Evolutionary conservation across 768 basidiomycete genomes (phyloP).

Genomic region (Pseudohyphozyma bogoriensis): DNA sequence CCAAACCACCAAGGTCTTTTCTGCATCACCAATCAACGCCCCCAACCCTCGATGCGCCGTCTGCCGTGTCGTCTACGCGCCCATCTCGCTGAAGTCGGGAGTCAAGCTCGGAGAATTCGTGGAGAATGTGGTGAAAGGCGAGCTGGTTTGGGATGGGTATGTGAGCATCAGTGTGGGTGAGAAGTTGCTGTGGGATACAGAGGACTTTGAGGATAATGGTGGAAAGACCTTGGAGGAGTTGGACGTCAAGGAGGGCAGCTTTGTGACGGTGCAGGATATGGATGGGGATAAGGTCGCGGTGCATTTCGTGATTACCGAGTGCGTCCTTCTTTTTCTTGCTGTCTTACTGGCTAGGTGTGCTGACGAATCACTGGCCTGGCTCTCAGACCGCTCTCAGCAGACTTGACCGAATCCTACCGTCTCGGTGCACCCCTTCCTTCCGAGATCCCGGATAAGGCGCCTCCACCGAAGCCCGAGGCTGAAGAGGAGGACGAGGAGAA

Average conservation of each 20-base stretch:
- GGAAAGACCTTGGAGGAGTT: conserved; percentile 70
- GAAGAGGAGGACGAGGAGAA: background rate
- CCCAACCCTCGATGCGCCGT: conserved; percentile 74
- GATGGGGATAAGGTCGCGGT: conserved; percentile 49
- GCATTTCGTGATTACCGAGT: conserved; percentile 12
- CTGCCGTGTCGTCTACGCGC: conserved; percentile 73
- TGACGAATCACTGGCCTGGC: background rate
- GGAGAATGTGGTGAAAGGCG: conserved; percentile 49
- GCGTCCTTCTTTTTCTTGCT: background rate
- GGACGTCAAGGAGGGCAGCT: conserved; percentile 69
- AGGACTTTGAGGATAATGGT: conserved; percentile 87
- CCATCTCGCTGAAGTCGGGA: conserved; percentile 50
- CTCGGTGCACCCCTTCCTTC: conserved; percentile 14
- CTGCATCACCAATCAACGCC: conserved; percentile 52
- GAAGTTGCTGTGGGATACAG: conserved; percentile 77
- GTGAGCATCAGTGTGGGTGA: conserved; percentile 80
- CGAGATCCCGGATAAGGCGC: conserved; percentile 10
- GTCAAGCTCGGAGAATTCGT: conserved; percentile 65
- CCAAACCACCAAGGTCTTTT: conserved; percentile 67
- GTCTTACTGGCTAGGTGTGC: background rate
- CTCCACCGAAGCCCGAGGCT: conserved; percentile 1
- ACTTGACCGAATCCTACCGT: background rate
- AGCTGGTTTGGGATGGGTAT: conserved; percentile 40
- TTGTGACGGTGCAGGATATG: conserved; percentile 80
- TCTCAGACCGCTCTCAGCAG: conserved; percentile 5